Conservation (phyloP, 495 filamentous ascomycete species). For the Hapsidospora chrysogenum region DNA sequence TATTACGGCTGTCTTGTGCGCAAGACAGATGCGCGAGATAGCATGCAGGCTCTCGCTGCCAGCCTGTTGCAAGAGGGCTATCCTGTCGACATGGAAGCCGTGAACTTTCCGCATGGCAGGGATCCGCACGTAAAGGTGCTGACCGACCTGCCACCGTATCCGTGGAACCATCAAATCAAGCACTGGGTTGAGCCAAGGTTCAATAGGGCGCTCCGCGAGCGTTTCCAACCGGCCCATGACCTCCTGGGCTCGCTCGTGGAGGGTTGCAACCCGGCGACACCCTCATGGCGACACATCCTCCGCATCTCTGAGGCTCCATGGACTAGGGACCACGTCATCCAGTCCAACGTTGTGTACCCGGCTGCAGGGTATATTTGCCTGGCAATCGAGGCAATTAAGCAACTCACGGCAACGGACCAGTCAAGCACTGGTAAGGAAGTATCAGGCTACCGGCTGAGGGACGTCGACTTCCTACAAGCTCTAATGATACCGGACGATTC, state of each 20-base stretch:
- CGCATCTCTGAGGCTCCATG: constrained; percentile 19
- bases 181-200: constrained; percentile 27
- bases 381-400: constrained; percentile 28
- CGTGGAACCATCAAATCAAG: constrained; percentile 27
- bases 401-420: no score
- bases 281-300: constrained; percentile 24
- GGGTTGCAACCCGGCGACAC: constrained; percentile 16
- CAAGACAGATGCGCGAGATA: constrained; percentile 15
- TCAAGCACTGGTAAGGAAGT: neutral
- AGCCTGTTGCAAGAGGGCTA: constrained; percentile 19
- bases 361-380: constrained; percentile 38
- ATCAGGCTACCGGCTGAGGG: constrained; percentile 19
- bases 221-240: constrained; percentile 20
- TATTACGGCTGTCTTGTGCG: constrained; percentile 12
- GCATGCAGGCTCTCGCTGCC: constrained; percentile 12
- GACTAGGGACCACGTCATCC: constrained; percentile 30
- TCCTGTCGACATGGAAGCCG: constrained; percentile 19
- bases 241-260: constrained; percentile 25
- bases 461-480: constrained; percentile 23
- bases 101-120: constrained; percentile 12
- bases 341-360: constrained; percentile 38
- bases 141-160: constrained; percentile 19
- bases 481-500: constrained; percentile 23
- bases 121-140: constrained; percentile 10
- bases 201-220: constrained; percentile 21